Base-by-base conservation (phyloP, 1,139 yeast species). In the Hemisphaericaspora lyxosophila region DNA sequence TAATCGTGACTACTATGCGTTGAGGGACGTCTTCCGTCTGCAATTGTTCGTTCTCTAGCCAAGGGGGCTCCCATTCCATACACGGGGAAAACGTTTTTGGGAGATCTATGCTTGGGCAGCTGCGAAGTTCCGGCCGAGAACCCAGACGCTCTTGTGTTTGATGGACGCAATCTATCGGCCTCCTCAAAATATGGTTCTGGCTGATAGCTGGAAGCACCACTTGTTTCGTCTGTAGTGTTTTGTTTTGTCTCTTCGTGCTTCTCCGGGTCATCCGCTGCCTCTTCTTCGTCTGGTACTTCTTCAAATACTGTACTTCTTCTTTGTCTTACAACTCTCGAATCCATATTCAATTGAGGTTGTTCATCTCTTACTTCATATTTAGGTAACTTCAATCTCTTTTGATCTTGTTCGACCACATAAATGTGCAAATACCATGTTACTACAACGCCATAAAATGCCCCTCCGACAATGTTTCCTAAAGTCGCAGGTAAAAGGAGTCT, bases 11-110 rank as follows among this genome's bases (percentile, higher is more conserved):
- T n/a, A 11, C 8, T 17, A 6, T 17, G 16, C 4, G 8, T 18
- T 2, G 31, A 28, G 9, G 17, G 15, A 5, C 23, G 20, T 9
- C 23, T 18, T 34, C 41, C 72, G 5, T 62, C 55, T 2, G 86
- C 88, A 40, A 83, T 80, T 0, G 81, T 64, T 34, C 63, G 61
- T 50, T 83, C 90, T 40, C 75, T 64, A 15, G 58, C 59, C 29
- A 75, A 53, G 2, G 90, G 84, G 6, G 67, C 68, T 0, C 85
- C 88, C 90, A 84, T 83, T 2, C 87, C 92, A 47, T 69, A 68
- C 1, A 85, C 89, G 0, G 94, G 94, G 59, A 84, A 85, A 0
- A 83, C 89, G 44, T 86, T 86, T 24, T 75, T 77, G 2, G 92
- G 94, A 1, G 89, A 81, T 47, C 43, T 36, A 11, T 28, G 12